These are phyloP conservation scores for Prunus dulcis DNA, from an alignment of 306 rosid genomes.

Conservation along the genomic window DNA sequence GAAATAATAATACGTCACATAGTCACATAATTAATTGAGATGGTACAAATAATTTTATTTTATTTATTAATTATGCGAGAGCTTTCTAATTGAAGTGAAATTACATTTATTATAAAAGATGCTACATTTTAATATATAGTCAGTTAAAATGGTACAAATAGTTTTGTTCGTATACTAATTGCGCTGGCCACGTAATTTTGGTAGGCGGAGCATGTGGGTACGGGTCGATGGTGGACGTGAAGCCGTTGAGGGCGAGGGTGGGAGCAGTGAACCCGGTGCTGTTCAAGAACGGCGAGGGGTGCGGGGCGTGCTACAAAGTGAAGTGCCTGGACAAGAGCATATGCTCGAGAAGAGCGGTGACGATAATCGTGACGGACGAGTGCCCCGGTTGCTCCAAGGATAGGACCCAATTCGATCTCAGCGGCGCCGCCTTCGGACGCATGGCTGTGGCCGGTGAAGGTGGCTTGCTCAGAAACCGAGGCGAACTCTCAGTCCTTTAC, in stretches of 20 bases:
- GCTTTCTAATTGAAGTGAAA: too few species aligned
- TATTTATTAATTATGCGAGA: too few species aligned
- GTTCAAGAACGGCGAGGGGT: constrained; percentile 81
- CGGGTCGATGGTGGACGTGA: constrained; percentile 73
- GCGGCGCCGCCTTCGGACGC: constrained; percentile 88
- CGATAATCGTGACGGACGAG: constrained; percentile 77
- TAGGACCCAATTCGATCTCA: constrained; percentile 78
- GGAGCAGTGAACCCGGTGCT: constrained; percentile 78
- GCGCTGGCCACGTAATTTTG: neutral
- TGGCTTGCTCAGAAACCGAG: constrained; percentile 67
- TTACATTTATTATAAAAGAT: too few species aligned
- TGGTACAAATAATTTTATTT: neutral
- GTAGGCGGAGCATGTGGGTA: constrained; percentile 96
- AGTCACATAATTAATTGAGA: neutral
- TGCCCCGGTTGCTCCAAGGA: constrained; percentile 75
- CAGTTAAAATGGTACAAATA: neutral
- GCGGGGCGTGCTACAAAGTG: constrained; percentile 89
- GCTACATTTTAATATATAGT: neutral
- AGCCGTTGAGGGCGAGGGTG: constrained; percentile 79
- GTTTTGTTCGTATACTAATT: neutral
- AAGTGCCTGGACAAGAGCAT: constrained; percentile 66
- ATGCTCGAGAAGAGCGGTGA: constrained; percentile 77
- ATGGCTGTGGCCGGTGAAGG: constrained; percentile 70
- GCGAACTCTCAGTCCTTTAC: constrained; percentile 59
- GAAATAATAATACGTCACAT: neutral